Evolutionary conservation across 192 early-diverging fungal species (phyloP).

Genomic region (Dissophora ornata): DNA sequence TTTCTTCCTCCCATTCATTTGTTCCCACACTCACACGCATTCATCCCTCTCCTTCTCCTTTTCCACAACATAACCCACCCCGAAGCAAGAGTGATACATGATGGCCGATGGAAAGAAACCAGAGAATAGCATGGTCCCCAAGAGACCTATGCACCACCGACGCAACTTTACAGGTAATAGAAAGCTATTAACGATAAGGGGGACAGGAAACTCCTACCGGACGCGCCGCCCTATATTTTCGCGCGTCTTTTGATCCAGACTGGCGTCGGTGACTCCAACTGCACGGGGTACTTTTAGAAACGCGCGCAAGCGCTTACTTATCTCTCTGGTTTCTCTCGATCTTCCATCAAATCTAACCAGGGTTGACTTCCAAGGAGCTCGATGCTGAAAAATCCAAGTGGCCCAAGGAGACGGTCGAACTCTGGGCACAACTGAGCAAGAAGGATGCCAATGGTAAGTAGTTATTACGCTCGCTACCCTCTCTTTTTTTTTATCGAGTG

Average conservation of each 20-base stretch:
- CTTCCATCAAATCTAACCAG: constrained; percentile 4
- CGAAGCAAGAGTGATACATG: constrained; percentile 5
- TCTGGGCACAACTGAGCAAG: constrained; percentile 48
- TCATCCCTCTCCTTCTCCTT: background rate
- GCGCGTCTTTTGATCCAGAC: background rate
- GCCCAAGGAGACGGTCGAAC: constrained; percentile 52
- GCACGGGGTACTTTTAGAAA: background rate
- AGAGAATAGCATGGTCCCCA: constrained; percentile 33
- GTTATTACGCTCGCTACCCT: too few relatives aligned
- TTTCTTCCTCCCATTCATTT: constrained; percentile 16
- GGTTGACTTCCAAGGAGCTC: constrained; percentile 48
- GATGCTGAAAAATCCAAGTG: constrained; percentile 49
- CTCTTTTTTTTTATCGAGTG: background rate
- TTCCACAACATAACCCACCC: background rate
- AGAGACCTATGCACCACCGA: constrained; percentile 54
- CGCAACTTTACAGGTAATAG: constrained; percentile 48
- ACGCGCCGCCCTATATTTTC: background rate
- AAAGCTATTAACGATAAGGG: too few relatives aligned
- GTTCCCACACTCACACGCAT: constrained; percentile 29
- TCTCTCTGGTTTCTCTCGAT: background rate
- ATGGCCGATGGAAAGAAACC: constrained; percentile 43
- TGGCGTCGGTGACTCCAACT: background rate
- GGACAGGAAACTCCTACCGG: background rate
- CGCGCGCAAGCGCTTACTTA: background rate
- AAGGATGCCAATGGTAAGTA: constrained; percentile 51